Evolutionary conservation across 1,284 basidiomycete genomes (phyloP), one percentile per base, ranked within the genome.

Genomic region (Trametes hirsuta): DNA sequence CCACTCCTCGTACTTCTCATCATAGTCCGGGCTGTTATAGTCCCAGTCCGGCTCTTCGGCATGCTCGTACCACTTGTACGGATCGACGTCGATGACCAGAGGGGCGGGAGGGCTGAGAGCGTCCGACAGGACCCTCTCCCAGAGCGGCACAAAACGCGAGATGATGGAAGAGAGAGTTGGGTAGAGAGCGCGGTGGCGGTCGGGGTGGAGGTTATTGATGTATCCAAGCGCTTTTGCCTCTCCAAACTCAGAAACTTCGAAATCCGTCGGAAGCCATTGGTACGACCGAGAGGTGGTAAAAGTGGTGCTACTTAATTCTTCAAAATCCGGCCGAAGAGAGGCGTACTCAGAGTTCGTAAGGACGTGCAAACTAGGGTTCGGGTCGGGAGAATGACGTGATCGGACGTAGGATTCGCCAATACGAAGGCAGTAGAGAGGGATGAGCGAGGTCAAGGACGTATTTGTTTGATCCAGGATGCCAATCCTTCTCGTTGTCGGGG

Each of bases 121-220:
- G 34, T 57, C 66, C 5, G 66, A 62, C 25, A 75, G 63, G 4
- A 71, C 67, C 44, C 65, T 62, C 41, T 77, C 72, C 71, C 76
- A 79, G 22, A 78, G 66, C 1, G 77, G 76, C 14, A 80, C 70
- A 62, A 65, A 64, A 3, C 56, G 66, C 21, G 44, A 63, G 8
- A 78, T 69, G 44, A 78, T 54, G 25, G 69, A 59, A 25, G 76
- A 72, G 34, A 79, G 70, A 21, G 74, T 49, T 0, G 35, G 10
- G 54, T 78, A 76, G 0, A 78, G 66, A 1, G 64, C 63, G 24
- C 62, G 59, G 56, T 75, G 47, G 2, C 45, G 64, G 14, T 4
- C 18, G 1, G 60, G 55, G 24, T 62, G 55, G 18, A 58, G 36
- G 47, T 62, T 62, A 52, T 58, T 62, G 47, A 62, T 62, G 44